Conservation (phyloP, 768 basidiomycete genomes). For the Hortiboletus campestris region DNA sequence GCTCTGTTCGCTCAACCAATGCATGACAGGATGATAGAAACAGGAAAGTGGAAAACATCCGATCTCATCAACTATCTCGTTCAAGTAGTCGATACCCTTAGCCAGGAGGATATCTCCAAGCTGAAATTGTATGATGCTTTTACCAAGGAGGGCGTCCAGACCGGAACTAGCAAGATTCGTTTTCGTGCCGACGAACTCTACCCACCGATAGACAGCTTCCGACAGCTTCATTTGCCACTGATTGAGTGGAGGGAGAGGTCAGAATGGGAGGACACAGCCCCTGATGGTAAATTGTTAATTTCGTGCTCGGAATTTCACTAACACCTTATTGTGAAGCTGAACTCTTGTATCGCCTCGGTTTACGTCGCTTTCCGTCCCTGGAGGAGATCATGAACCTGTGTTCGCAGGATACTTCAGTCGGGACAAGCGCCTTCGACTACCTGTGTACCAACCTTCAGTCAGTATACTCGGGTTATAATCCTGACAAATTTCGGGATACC, state of each 20-base stretch:
- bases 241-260: conserved; percentile 75
- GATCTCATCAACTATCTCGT: conserved; percentile 8
- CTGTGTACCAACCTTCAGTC: conserved; percentile 35
- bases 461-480: conserved; percentile 44
- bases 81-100: neutral
- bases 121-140: conserved; percentile 36
- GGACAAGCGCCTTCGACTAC: conserved; percentile 66
- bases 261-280: conserved; percentile 52
- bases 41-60: conserved; percentile 1
- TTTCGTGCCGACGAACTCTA: conserved; percentile 68
- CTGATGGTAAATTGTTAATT: neutral
- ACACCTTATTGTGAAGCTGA: too few species aligned
- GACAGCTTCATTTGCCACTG: conserved; percentile 68
- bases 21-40: conserved; percentile 1
- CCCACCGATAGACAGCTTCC: conserved; percentile 70
- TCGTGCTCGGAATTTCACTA: too few species aligned
- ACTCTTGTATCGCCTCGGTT: neutral
- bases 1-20: neutral
- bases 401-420: conserved; percentile 42
- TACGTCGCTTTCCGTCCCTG: conserved; percentile 53
- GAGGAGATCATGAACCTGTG: conserved; percentile 55
- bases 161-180: neutral
- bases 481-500: conserved; percentile 33
- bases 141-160: conserved; percentile 41
- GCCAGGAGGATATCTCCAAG: neutral